Percentiles rank a stretch among this genome's conserved stretches.
Evolutionary conservation across 768 basidiomycete genomes (phyloP).

Genomic region (Suillus subluteus): DNA sequence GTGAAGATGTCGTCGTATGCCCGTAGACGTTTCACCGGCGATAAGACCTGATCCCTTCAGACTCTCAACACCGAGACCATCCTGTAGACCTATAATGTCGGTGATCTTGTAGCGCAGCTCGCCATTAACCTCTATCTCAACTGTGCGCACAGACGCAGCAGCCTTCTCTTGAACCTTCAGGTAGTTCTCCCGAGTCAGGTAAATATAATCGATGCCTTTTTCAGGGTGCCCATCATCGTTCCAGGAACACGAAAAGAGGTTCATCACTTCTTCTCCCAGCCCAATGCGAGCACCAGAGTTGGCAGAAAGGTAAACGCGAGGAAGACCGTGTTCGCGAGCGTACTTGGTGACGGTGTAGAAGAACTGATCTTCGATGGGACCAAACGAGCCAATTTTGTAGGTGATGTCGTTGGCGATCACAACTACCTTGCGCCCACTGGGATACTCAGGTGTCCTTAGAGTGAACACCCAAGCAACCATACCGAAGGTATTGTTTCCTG

Average conservation of each 20-base stretch:
- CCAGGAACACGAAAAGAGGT: constrained; percentile 92
- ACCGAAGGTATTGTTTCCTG: constrained; percentile 93
- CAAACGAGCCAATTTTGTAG: constrained; percentile 97
- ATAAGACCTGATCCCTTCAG: constrained; percentile 96
- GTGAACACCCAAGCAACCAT: constrained; percentile 99
- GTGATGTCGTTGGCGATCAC: constrained; percentile 99
- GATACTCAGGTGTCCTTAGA: constrained; percentile 89
- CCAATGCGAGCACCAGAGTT: constrained; percentile 99
- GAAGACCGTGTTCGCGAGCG: constrained; percentile 84
- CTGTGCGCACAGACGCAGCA: constrained; percentile 72
- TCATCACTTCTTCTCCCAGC: constrained; percentile 88
- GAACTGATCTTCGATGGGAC: constrained; percentile 93
- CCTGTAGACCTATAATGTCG: constrained; percentile 95
- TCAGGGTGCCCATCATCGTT: constrained; percentile 79
- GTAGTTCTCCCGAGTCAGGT: constrained; percentile 91
- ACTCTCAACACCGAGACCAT: constrained; percentile 96
- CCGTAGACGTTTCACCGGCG: constrained; percentile 95
- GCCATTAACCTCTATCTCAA: constrained; percentile 83
- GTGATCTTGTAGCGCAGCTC: constrained; percentile 94
- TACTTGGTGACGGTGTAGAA: constrained; percentile 95
- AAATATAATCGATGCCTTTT: constrained; percentile 95
- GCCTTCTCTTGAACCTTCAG: constrained; percentile 90
- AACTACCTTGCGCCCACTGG: constrained; percentile 82
- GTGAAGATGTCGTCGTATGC: constrained; percentile 99
- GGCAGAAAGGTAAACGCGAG: constrained; percentile 96